Conservation (phyloP, 495 filamentous ascomycete species). For the Penicillium canescens region DNA sequence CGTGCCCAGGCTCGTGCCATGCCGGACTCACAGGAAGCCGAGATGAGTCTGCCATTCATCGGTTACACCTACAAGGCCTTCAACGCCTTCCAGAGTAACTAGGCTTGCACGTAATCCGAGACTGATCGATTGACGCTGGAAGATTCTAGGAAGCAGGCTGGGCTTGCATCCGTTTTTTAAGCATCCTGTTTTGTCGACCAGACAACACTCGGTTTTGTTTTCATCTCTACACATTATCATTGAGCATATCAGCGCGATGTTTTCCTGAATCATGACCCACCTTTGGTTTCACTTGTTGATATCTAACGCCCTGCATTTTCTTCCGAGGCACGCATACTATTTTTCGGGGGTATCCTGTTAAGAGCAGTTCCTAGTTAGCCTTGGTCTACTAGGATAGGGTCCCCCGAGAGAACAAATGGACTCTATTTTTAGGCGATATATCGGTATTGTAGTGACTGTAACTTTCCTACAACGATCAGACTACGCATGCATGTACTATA, state of each 20-base stretch:
- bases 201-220: constrained; percentile 16
- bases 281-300: constrained; percentile 26
- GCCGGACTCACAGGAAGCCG: constrained; percentile 65
- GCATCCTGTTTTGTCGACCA: neutral
- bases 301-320: constrained; percentile 28
- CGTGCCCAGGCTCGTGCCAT: constrained; percentile 63
- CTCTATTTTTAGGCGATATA: no score
- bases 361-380: constrained; percentile 16
- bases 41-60: constrained; percentile 95
- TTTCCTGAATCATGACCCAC: constrained; percentile 36
- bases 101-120: constrained; percentile 10
- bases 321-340: constrained; percentile 20
- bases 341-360: neutral
- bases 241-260: constrained; percentile 46
- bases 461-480: no score
- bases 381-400: constrained; percentile 5
- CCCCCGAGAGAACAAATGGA: no score
- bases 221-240: constrained; percentile 29
- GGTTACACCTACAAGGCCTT: constrained; percentile 99
- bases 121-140: constrained; percentile 2
- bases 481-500: no score
- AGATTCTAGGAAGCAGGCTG: constrained; percentile 29
- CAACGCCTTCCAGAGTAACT: constrained; percentile 66
- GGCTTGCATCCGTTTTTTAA: constrained; percentile 38
- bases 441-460: no score